Conservation (phyloP, 805 yeast species). For the Myxozyma melibiosi region DNA sequence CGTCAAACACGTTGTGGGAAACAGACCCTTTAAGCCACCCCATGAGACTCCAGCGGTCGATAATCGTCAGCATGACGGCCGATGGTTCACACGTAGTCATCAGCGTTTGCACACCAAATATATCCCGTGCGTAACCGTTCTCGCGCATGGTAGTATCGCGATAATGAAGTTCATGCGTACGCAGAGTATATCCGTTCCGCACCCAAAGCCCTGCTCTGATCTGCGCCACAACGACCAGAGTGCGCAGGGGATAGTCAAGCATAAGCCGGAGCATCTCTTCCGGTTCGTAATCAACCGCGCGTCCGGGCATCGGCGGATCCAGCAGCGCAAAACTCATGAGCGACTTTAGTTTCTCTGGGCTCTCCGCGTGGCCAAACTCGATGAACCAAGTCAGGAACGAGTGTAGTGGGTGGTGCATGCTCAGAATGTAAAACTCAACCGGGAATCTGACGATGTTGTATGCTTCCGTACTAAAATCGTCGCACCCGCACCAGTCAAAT, state of each 20-base stretch:
- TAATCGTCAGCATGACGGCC: constrained; percentile 56
- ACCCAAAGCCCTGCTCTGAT: constrained; percentile 93
- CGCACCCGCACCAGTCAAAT: constrained; percentile 33
- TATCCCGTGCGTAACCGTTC: constrained; percentile 76
- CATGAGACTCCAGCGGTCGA: constrained; percentile 69
- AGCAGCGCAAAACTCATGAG: constrained; percentile 21
- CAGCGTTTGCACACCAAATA: constrained; percentile 66
- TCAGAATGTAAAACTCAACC: constrained; percentile 54
- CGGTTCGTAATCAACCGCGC: constrained; percentile 20
- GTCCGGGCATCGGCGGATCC: constrained; percentile 24
- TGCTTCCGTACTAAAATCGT: constrained; percentile 36
- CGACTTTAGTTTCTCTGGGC: constrained; percentile 18
- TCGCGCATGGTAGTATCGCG: constrained; percentile 78
- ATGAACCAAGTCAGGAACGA: constrained; percentile 71
- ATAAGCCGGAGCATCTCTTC: constrained; percentile 41
- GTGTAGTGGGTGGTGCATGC: constrained; percentile 81
- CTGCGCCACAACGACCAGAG: constrained; percentile 76
- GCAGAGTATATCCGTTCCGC: constrained; percentile 81
- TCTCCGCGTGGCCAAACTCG: constrained; percentile 49
- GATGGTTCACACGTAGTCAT: constrained; percentile 61
- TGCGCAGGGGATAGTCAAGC: constrained; percentile 76
- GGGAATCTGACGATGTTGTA: constrained; percentile 45
- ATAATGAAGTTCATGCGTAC: constrained; percentile 78
- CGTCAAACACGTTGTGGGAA: constrained; percentile 45
- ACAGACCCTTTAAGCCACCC: constrained; percentile 56